phyloP scores from a whole-genome alignment of 768 basidiomycete genomes.

The Daedaleopsis nitida region DNA sequence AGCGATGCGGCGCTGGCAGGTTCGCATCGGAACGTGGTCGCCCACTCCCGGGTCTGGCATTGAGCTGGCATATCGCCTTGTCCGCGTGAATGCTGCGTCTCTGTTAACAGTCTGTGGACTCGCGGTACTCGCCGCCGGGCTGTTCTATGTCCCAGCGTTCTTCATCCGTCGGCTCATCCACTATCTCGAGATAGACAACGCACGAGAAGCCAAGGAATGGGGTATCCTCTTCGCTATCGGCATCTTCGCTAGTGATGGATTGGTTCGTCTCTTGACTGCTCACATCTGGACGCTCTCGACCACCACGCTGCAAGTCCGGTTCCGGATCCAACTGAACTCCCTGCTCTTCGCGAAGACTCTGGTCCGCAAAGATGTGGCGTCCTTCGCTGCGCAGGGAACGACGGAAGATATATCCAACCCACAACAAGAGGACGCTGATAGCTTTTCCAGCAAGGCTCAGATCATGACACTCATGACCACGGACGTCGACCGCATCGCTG shows the following conservation, averaged over 20 bases:
- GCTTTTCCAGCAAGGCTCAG: slow-evolving; percentile 60
- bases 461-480: slow-evolving; percentile 97
- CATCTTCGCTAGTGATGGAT: slow-evolving; percentile 49
- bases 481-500: slow-evolving; percentile 87
- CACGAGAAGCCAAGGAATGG: slow-evolving; percentile 59
- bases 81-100: slow-evolving; percentile 51
- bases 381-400: slow-evolving; percentile 47
- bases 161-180: slow-evolving; percentile 61
- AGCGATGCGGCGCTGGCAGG: slow-evolving; percentile 51
- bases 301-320: slow-evolving; percentile 66
- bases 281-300: slow-evolving; percentile 75
- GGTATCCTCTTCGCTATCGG: slow-evolving; percentile 70
- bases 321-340: slow-evolving; percentile 79
- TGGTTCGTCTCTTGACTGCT: slow-evolving; percentile 33
- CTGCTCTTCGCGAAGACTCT: slow-evolving; percentile 84
- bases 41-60: slow-evolving; percentile 66
- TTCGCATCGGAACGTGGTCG: slow-evolving; percentile 58
- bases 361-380: slow-evolving; percentile 81
- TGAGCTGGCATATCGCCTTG: slow-evolving; percentile 61
- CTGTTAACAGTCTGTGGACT: slow-evolving; percentile 48
- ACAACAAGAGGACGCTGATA: slow-evolving; percentile 59
- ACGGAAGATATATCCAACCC: too few species aligned
- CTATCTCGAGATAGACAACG: slow-evolving; percentile 67
- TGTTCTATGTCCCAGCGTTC: slow-evolving; percentile 66
- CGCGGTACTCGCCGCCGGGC: slow-evolving; percentile 55